phyloP scores from a whole-genome alignment of 2,329 filamentous ascomycete species.

The Fusarium tupiense region DNA sequence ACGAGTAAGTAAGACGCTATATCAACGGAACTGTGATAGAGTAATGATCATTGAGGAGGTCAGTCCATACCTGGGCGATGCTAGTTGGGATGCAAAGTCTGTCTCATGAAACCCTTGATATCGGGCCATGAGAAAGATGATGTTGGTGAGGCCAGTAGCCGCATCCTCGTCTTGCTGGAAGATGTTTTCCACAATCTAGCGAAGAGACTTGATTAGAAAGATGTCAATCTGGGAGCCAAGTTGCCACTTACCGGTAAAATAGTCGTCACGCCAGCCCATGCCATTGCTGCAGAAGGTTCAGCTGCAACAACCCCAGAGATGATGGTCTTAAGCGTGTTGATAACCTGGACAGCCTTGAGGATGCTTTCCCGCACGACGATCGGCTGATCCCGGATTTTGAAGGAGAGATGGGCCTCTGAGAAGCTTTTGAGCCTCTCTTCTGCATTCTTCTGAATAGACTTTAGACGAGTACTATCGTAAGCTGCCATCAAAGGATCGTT shows the following conservation, averaged over 20 bases:
- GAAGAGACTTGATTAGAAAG: fast-evolving
- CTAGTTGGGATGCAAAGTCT: not conserved
- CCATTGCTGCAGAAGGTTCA: not conserved
- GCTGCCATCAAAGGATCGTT: not conserved
- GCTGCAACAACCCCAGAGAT: not conserved
- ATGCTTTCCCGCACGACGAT: not conserved
- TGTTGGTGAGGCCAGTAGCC: not conserved
- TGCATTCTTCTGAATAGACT: not conserved
- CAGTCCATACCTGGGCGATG: too few species aligned
- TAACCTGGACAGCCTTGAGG: too few species aligned
- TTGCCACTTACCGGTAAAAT: fast-evolving
- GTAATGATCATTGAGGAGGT: too few species aligned
- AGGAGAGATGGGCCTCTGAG: fast-evolving
- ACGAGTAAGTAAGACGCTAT: too few species aligned
- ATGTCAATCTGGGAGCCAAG: fast-evolving
- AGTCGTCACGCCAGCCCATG: not conserved
- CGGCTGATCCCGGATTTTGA: not conserved
- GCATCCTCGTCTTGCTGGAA: not conserved
- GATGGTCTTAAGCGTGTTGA: not conserved
- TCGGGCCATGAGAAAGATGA: not conserved
- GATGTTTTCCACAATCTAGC: fast-evolving
- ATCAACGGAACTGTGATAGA: too few species aligned
- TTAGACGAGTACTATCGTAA: too few species aligned
- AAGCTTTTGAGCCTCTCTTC: fast-evolving
- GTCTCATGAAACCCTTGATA: not conserved